Conservation (phyloP, 2,329 filamentous ascomycete species). For the Fusarium subtropicale region DNA sequence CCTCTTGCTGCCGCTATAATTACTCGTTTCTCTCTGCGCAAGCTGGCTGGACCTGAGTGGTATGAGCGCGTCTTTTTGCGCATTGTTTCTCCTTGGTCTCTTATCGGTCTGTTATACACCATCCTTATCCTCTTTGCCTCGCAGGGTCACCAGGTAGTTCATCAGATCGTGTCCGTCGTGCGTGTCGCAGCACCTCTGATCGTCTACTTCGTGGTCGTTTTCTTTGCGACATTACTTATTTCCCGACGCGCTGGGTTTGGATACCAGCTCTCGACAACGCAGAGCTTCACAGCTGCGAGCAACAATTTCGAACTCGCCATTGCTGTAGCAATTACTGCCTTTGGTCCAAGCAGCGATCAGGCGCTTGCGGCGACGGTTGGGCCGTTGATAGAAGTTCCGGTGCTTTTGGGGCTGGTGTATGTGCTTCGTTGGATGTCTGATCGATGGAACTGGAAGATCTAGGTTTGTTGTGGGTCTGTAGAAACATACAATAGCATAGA, state of each 20-base stretch:
- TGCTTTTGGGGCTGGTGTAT: constrained; percentile 82
- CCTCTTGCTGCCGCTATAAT: constrained; percentile 83
- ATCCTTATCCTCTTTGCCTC: constrained; percentile 88
- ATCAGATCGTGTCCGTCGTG: constrained; percentile 85
- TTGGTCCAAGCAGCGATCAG: constrained; percentile 81
- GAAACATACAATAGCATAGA: background rate
- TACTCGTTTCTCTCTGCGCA: constrained; percentile 73
- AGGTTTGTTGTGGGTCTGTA: background rate
- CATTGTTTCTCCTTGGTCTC: constrained; percentile 76
- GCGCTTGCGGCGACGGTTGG: constrained; percentile 86
- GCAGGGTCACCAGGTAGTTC: constrained; percentile 80
- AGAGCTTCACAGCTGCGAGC: constrained; percentile 89
- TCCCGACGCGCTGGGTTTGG: constrained; percentile 76
- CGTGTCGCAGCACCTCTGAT: constrained; percentile 83
- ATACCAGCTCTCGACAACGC: constrained; percentile 77
- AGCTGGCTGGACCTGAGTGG: constrained; percentile 64
- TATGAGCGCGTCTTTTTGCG: constrained; percentile 79
- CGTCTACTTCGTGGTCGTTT: constrained; percentile 83
- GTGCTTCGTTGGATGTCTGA: constrained; percentile 70
- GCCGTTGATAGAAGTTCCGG: constrained; percentile 87
- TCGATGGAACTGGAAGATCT: constrained; percentile 54
- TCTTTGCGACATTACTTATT: constrained; percentile 73
- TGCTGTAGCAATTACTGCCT: constrained; percentile 85
- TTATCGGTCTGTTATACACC: constrained; percentile 87
- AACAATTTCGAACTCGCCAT: constrained; percentile 96